Evolutionary conservation across 2,329 filamentous ascomycete species (phyloP).

Genomic region (Fusarium sp.): DNA sequence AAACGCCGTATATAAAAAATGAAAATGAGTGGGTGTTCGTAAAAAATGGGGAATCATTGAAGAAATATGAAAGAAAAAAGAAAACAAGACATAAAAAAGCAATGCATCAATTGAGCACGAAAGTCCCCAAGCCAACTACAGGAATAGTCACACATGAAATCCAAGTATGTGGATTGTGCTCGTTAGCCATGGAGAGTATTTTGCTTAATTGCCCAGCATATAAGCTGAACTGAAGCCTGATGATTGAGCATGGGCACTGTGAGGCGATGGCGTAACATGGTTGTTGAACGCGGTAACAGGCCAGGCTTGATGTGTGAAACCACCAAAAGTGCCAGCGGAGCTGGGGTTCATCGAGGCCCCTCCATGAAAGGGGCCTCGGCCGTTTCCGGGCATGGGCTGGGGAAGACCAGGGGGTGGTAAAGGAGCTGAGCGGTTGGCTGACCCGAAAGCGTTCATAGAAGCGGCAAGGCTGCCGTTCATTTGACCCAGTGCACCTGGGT

Average conservation of each 20-base stretch:
- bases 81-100: not conserved
- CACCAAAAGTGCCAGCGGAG: conserved; percentile 31
- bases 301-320: conserved; percentile 38
- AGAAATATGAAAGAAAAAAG: not conserved
- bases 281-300: conserved; percentile 35
- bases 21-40: conserved; percentile 8
- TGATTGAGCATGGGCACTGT: conserved; percentile 33
- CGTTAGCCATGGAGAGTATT: not conserved
- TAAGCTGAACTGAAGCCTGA: conserved; percentile 38
- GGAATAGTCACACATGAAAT: not conserved
- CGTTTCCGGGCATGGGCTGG: conserved; percentile 71
- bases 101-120: not conserved
- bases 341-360: conserved; percentile 35
- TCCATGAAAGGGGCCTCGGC: conserved; percentile 41
- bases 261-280: conserved; percentile 16
- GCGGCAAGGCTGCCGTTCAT: conserved; percentile 67
- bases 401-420: conserved; percentile 87
- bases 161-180: not conserved
- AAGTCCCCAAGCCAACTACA: not conserved
- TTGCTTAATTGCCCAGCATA: not conserved
- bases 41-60: conserved; percentile 33
- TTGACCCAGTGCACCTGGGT: conserved; percentile 58
- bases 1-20: conserved; percentile 22
- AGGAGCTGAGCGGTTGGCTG: conserved; percentile 81
- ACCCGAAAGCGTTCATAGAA: conserved; percentile 70